Percentiles rank a stretch among this genome's conserved stretches.
phyloP scores from a whole-genome alignment of 441 rosid genomes.

The Pelargonium cotyledonis region DNA sequence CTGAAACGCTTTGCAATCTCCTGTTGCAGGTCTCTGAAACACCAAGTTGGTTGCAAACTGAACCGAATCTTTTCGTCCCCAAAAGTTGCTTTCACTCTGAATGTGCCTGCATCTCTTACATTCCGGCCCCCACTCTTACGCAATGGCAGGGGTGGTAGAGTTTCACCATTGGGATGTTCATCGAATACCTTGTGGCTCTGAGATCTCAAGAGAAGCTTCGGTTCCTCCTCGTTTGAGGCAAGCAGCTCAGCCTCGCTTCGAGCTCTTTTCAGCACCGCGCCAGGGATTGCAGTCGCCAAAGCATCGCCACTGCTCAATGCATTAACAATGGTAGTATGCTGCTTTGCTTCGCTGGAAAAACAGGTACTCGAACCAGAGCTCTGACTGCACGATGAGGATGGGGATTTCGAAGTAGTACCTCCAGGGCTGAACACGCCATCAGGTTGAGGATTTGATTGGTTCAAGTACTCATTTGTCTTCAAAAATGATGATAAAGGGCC shows the following conservation, averaged over 20 bases:
- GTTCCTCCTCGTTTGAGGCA: slow-evolving; percentile 42
- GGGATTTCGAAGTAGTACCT: slow-evolving; percentile 42
- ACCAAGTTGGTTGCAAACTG: slow-evolving; percentile 53
- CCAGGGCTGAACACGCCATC: slow-evolving; percentile 30
- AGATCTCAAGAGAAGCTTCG: slow-evolving; percentile 43
- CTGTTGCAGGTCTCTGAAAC: slow-evolving; percentile 49
- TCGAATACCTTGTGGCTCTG: slow-evolving; percentile 55
- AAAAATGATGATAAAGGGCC: slow-evolving; percentile 28
- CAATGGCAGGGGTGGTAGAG: slow-evolving; percentile 30
- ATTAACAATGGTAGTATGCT: slow-evolving; percentile 20
- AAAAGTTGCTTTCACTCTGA: slow-evolving; percentile 49
- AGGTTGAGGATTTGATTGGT: slow-evolving; percentile 28
- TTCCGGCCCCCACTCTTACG: slow-evolving; percentile 14
- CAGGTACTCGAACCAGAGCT: slow-evolving; percentile 62
- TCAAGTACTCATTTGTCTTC: slow-evolving; percentile 23
- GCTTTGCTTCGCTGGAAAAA: slow-evolving; percentile 48
- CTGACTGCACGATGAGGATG: slow-evolving; percentile 56
- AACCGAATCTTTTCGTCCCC: slow-evolving; percentile 61
- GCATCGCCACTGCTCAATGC: slow-evolving; percentile 26
- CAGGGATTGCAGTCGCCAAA: slow-evolving; percentile 29
- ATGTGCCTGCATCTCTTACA: slow-evolving; percentile 16
- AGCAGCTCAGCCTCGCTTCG: slow-evolving; percentile 46
- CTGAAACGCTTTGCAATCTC: slow-evolving; percentile 64
- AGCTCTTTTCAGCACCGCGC: slow-evolving; percentile 44
- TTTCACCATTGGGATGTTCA: slow-evolving; percentile 34